Base-by-base conservation (phyloP, 164 flowering plant species). In the Saururus chinensis region DNA sequence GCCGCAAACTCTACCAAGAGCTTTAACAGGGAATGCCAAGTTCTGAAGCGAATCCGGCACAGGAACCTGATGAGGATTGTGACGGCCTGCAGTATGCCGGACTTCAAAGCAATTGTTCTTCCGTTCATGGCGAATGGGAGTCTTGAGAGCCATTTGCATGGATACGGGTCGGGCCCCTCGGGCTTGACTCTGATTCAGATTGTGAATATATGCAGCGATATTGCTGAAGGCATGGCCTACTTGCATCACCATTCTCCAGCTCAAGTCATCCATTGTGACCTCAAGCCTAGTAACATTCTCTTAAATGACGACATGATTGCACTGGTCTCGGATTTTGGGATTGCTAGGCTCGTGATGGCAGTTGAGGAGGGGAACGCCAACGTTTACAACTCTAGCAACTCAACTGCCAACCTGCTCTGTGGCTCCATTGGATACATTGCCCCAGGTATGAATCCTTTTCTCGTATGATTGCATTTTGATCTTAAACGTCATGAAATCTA, bases 41-140 rank as follows among this genome's bases (percentile, higher is more conserved):
- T 75, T n/a, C 24, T 75, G 68, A 75, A 72, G 64, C 65, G 56
- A 55, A 72, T 75, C 56, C 61, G 73, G 42, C 75, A 75, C 40
- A 58, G 73, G 26, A 71, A 69, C 49, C 49, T 69, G 63, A 75
- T 75, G 73, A 71, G 73, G 37, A 75, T 72, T 19, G 67, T 69
- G 51, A 75, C 75, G 48, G 68, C 78, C 30, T 75, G 73, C 57
- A 75, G 73, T 14, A 45, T 68, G 16, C 69, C 73, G 6, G 75
- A 75, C 20, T 71, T 71, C 69, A 71, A 71, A 53, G 73, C 75
- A 37, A 42, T 71, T 65, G 70, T 75, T 60, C 73, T 75, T 9
- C 75, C 78, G 13, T 75, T 71, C 66, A 71, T 75, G 75, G 66
- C 71, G 48, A 72, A 71, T 66, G 78, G 75, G 64, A 69, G 75